phyloP scores from a whole-genome alignment of 2,329 filamentous ascomycete genomes.

The Pyricularia pennisetigena region DNA sequence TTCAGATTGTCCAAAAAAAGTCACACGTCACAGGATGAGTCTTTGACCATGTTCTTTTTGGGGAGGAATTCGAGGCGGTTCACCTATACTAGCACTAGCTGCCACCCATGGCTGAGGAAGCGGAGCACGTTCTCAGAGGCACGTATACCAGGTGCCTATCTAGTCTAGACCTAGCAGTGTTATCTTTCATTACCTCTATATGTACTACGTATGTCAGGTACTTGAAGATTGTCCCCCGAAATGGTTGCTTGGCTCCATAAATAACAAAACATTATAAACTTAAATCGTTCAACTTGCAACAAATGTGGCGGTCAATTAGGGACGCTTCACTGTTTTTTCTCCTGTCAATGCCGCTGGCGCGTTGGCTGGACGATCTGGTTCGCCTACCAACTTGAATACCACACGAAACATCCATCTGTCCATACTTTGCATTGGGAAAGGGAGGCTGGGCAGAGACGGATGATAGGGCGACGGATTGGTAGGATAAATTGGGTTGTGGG shows the following conservation, averaged over 20 bases:
- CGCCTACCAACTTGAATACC: not conserved
- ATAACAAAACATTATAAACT: not conserved
- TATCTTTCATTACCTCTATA: not conserved
- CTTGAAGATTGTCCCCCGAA: not conserved
- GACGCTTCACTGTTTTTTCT: not conserved
- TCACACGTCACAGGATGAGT: not conserved
- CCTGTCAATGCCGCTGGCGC: not conserved
- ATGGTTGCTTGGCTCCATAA: not conserved
- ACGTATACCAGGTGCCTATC: not conserved
- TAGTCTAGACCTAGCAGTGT: not conserved
- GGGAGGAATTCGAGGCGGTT: too few species aligned
- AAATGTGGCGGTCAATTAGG: not conserved
- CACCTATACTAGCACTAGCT: too few species aligned
- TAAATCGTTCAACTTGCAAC: not conserved
- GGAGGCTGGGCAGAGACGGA: not conserved
- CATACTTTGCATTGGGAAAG: not conserved
- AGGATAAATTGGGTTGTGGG: not conserved
- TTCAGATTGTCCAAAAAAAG: not conserved
- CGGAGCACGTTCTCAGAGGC: not conserved
- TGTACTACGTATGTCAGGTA: not conserved
- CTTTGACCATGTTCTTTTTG: not conserved
- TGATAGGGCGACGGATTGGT: not conserved
- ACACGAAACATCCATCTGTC: not conserved
- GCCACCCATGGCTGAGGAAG: not conserved
- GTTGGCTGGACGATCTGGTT: not conserved